Conservation (phyloP, 2,329 filamentous ascomycete species). For the Emmonsiellopsis sp. region DNA sequence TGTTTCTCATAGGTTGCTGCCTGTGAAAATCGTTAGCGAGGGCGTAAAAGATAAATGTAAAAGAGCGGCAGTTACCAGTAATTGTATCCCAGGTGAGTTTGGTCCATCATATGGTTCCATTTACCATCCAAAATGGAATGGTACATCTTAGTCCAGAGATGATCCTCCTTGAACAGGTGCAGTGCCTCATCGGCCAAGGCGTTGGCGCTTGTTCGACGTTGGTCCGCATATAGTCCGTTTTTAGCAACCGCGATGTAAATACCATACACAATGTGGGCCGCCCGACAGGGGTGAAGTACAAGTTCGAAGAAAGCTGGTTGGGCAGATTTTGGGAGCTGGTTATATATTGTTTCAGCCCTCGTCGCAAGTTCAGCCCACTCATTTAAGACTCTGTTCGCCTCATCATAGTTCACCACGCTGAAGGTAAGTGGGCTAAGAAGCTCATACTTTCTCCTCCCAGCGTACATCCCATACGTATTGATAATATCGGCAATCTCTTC, state of each 20-base stretch:
- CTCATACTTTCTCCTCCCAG: constrained; percentile 53
- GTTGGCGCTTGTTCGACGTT: constrained; percentile 50
- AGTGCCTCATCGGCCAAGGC: constrained; percentile 44
- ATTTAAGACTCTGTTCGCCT: constrained; percentile 49
- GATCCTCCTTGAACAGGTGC: constrained; percentile 47
- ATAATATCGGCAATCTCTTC: constrained; percentile 43
- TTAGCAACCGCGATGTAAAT: constrained; percentile 42
- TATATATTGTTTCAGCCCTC: constrained; percentile 48
- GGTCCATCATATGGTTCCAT: constrained; percentile 54
- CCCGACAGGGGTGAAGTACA: constrained; percentile 51
- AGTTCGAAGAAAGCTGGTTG: constrained; percentile 55
- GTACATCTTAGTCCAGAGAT: constrained; percentile 47
- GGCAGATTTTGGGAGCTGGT: constrained; percentile 39
- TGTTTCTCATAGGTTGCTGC: constrained; percentile 67
- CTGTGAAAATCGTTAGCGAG: constrained; percentile 37
- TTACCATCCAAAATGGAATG: constrained; percentile 51
- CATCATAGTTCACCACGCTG: constrained; percentile 54
- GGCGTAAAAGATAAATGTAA: constrained; percentile 20
- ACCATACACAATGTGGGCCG: constrained; percentile 47
- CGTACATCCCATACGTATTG: constrained; percentile 47
- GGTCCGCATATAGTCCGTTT: constrained; percentile 47
- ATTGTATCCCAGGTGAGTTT: constrained; percentile 41
- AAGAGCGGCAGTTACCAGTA: constrained; percentile 28
- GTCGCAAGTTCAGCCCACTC: constrained; percentile 46
- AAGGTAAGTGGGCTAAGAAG: constrained; percentile 50